These are phyloP conservation scores for Puccinia hordei DNA, from an alignment of 1,284 basidiomycete genomes.

Conservation along the genomic window DNA sequence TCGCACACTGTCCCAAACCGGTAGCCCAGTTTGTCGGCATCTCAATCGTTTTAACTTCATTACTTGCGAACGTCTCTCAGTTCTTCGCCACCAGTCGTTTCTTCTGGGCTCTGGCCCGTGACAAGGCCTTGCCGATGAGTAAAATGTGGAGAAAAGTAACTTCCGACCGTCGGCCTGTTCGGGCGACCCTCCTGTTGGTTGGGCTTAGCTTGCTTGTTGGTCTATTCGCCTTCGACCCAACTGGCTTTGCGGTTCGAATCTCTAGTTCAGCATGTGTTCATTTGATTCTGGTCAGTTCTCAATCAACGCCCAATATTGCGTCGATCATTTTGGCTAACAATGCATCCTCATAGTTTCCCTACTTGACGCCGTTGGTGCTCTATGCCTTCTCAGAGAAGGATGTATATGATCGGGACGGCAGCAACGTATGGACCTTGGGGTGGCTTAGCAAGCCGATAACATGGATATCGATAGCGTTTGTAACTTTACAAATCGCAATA, in stretches of 20 bases:
- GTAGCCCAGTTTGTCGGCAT: too few relatives aligned
- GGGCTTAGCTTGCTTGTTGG: too few relatives aligned
- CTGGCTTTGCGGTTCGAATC: neutral
- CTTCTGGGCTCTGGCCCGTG: too few relatives aligned
- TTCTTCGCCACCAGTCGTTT: too few relatives aligned
- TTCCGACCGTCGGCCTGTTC: too few relatives aligned
- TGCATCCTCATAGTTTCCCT: neutral
- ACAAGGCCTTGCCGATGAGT: too few relatives aligned
- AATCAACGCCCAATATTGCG: neutral
- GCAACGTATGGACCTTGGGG: slow-evolving; percentile 32
- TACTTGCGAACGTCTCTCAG: too few relatives aligned
- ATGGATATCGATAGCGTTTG: neutral
- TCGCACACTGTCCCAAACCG: too few relatives aligned
- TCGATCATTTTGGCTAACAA: neutral
- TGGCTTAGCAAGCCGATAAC: slow-evolving; percentile 29
- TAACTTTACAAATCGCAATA: neutral
- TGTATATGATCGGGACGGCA: slow-evolving; percentile 30
- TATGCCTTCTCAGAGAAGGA: slow-evolving; percentile 19
- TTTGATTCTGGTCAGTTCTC: neutral
- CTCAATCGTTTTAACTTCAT: too few relatives aligned
- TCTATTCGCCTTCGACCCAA: neutral
- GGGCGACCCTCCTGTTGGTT: too few relatives aligned
- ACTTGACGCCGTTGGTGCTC: slow-evolving; percentile 17
- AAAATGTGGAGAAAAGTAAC: too few relatives aligned
- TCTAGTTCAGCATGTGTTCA: neutral